Base-by-base conservation (phyloP, 23 red algal genomes). In the Gracilaria caudata region DNA sequence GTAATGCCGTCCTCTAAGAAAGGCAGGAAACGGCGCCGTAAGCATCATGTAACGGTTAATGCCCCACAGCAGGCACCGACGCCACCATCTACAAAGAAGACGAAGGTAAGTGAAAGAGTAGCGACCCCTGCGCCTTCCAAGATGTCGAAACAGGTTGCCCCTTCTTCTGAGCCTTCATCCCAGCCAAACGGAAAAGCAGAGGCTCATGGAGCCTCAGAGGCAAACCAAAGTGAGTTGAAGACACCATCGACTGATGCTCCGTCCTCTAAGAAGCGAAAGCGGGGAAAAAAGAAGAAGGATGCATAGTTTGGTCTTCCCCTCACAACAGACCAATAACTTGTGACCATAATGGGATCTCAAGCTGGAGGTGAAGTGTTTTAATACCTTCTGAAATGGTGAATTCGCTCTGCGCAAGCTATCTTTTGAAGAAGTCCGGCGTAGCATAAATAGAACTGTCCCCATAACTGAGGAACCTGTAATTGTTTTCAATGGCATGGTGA, bases 401-500 rank as follows among this genome's bases (percentile, higher is more conserved):
- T 29, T 60, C 23, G 57, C 23, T 60, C 57, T 14, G 23, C 19
- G 2, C 2, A 66, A 4, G 61, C 36, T 66, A 66, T 14, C 30
- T 33, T 36, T 71, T 66, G 58, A 86, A 86, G 43, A 86, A 86
- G 3, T 71, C 61, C 16, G 82, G 47, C 32, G 45, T 41, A 24
- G 82, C 79, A 51, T 79, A 94, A 80, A 98, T 84, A 5, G 90
- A 99, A 39, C 82, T 91, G 74, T 99, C 97, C 21, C 97, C 97
- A 53, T 99, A 99, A 28, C 87, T 93, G 34, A 99, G 73, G 47
- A 99, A 99, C 11, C 97, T 81, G 88, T 99, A 99, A 16, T 80
- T 64, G 26, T 78, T 7, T 45, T 79, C 40, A 38, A 99, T 64
- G 1, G 97, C 97, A 21, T 93, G 78, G 3, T 84, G 57, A 75